A percentile compares a stretch with the other conserved stretches of the same genome.
These are phyloP conservation scores for Polysphondylium violaceum DNA, from an alignment of 78 protist genomes.

Conservation along the genomic window DNA sequence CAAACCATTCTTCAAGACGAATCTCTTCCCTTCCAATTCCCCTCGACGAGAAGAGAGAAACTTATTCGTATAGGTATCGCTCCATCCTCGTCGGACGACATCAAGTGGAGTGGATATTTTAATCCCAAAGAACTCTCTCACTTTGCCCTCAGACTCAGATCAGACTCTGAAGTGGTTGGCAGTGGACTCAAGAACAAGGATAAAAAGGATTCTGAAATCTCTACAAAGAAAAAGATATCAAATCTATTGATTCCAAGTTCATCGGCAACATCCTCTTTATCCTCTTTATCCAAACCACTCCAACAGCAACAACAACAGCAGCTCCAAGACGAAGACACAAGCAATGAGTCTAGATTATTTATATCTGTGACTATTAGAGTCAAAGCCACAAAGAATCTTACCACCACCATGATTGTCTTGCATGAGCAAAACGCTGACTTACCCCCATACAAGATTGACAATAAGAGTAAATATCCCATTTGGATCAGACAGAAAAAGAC, in stretches of 20 bases:
- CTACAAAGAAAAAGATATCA: background rate
- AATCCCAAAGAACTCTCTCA: constrained; percentile 48
- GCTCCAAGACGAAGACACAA: too few species aligned
- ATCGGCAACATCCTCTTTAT: background rate
- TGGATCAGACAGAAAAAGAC: constrained; percentile 77
- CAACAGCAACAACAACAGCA: background rate
- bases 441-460: constrained; percentile 73
- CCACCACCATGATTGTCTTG: constrained; percentile 46
- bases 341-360: constrained; percentile 7
- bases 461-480: constrained; percentile 40
- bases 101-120: constrained; percentile 68
- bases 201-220: constrained; percentile 43
- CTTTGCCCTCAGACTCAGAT: constrained; percentile 38
- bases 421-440: constrained; percentile 71
- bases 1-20: constrained; percentile 48
- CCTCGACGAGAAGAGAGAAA: constrained; percentile 28
- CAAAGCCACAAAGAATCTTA: constrained; percentile 39
- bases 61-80: constrained; percentile 33
- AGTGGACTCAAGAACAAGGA: constrained; percentile 5
- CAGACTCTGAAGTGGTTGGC: background rate
- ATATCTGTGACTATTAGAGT: constrained; percentile 56
- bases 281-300: background rate
- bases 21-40: constrained; percentile 71
- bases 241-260: background rate
- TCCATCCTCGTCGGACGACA: background rate